Evolutionary conservation across 2,329 filamentous ascomycete genomes (phyloP), one percentile per base, ranked within the genome.

Genomic region (Ascochyta clinopodiicola): DNA sequence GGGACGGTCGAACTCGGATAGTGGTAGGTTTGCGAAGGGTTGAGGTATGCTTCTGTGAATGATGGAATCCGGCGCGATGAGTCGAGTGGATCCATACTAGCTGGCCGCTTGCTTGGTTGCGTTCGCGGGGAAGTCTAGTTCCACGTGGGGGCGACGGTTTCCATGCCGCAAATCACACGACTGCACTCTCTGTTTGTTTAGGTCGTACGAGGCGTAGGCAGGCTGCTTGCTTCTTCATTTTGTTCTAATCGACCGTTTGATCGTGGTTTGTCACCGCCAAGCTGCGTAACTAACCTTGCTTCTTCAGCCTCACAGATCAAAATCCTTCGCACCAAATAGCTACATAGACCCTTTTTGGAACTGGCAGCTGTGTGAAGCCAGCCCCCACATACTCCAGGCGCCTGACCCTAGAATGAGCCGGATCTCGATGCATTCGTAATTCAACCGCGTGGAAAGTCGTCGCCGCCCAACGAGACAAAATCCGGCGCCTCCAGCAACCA

Each of bases 381-480:
- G 19, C 19, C 47, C 44, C 21, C 42, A 46, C 35, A 22, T 35
- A 54, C 48, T 51, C 57, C 57, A 53, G 35, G 44, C 53, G 56
- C 53, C 51, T 49, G 35, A 38, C 38, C 29, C 44, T 38, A 25
- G 21, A 25, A 21, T n/a, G 22, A 45, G 24, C 31, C 19, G 35
- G 35, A n/a, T 51, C 43, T 38, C 35, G 8, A 51, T 57, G 59
- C 51, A 45, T 32, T 53, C 46, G 37, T 42, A 43, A 40, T 49
- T 47, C 42, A 51, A 40, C 53, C 39, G 51, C 38, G 51, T 36
- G 49, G 55, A 44, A 8, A 31, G 1, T 22, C 13, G 27, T 24
- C 43, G 19, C 19, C 43, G 19, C 19, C 46, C 37, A 60, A 67
- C 61, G 57, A 59, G 43, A 65, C 62, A 35, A 32, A 39, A 9